A percentile compares a stretch with the other conserved stretches of the same genome.
These are phyloP conservation scores for Cyclotella baltica DNA, from an alignment of 108 stramenopile species.

Conservation along the genomic window DNA sequence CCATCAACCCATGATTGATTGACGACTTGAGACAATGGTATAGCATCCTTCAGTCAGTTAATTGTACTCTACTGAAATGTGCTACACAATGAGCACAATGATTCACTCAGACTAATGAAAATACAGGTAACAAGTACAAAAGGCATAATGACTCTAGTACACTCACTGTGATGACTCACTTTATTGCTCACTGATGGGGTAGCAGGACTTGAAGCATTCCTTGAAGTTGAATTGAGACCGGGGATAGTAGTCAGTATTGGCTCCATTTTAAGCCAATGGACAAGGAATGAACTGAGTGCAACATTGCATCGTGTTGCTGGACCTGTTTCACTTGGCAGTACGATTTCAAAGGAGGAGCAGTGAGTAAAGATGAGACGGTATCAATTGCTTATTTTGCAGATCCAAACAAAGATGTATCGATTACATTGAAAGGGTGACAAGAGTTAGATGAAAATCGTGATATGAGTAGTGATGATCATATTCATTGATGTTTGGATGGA, in stretches of 20 bases:
- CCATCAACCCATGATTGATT: background rate
- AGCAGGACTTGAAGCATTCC: constrained; percentile 61
- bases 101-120: constrained; percentile 53
- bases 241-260: constrained; percentile 76
- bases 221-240: constrained; percentile 55
- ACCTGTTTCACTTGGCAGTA: constrained; percentile 35
- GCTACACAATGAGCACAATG: constrained; percentile 63
- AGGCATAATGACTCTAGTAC: constrained; percentile 81
- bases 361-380: constrained; percentile 36
- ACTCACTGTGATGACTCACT: too few relatives aligned
- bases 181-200: constrained; percentile 71
- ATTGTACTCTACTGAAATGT: constrained; percentile 50
- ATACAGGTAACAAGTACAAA: constrained; percentile 72
- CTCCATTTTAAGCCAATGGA: constrained; percentile 66
- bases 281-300: constrained; percentile 53
- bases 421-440: constrained; percentile 13
- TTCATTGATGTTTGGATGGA: constrained; percentile 68
- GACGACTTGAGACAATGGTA: constrained; percentile 59
- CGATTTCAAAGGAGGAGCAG: constrained; percentile 29
- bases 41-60: constrained; percentile 50
- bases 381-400: constrained; percentile 80
- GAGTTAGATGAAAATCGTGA: constrained; percentile 6
- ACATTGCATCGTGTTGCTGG: constrained; percentile 79
- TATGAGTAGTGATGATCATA: constrained; percentile 69
- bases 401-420: constrained; percentile 59